These are phyloP conservation scores for Lentinula lateritia DNA, from an alignment of 768 basidiomycete species.

Conservation along the genomic window DNA sequence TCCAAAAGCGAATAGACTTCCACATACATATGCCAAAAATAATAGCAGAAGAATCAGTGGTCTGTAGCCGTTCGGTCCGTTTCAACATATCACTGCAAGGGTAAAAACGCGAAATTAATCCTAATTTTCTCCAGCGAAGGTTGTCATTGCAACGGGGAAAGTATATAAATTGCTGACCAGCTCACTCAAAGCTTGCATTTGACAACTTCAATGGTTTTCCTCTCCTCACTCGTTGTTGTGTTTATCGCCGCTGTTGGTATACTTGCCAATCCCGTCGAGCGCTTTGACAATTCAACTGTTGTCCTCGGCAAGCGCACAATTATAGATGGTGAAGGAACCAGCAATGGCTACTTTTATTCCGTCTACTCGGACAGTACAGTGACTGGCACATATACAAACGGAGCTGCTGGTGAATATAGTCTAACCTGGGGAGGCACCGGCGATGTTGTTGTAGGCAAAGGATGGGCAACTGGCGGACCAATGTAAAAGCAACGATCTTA, in stretches of 20 bases:
- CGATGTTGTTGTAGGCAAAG: constrained; percentile 33
- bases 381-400: constrained; percentile 27
- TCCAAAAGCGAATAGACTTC: too few relatives aligned
- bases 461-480: not conserved
- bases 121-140: not conserved
- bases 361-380: constrained; percentile 27
- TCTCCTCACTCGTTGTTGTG: constrained; percentile 11
- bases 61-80: not conserved
- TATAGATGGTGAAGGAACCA: not conserved
- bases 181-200: not conserved
- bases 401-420: constrained; percentile 22
- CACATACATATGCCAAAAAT: not conserved
- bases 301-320: not conserved
- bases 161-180: not conserved
- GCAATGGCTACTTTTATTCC: constrained; percentile 28
- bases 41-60: not conserved
- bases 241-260: constrained; percentile 14
- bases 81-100: not conserved
- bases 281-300: constrained; percentile 12
- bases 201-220: not conserved
- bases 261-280: constrained; percentile 12
- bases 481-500: not conserved
- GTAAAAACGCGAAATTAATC: not conserved
- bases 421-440: constrained; percentile 26
- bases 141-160: not conserved